Base-by-base conservation (phyloP, 176 grass and related monocot genomes). In the Chrysopogon serrulatus region DNA sequence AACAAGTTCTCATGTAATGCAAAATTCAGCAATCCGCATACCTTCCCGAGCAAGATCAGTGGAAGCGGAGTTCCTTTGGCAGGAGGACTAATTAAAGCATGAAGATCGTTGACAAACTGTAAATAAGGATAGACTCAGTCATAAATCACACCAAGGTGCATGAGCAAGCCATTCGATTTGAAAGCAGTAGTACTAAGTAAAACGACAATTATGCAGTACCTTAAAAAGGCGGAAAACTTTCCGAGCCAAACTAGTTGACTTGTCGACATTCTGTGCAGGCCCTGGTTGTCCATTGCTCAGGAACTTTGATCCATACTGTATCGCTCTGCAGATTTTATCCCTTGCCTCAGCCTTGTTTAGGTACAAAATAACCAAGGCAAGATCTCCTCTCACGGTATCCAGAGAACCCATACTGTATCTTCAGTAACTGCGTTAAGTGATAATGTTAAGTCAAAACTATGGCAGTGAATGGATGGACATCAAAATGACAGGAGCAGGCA, bases 191-290 rank as follows among this genome's bases (percentile, higher is more conserved):
- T 71, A 48, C 14, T 26, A 16, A 30, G 2, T 23, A 71, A n/a
- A 68, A 74, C 32, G 5, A n/a, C n/a, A n/a, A 48, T 33, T 24
- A 37, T 83, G 63, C 0, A 97, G 3, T 77, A 97, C 94, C 91
- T 97, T 97, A 68, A 94, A 94, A 69, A 97, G 91, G 1, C 94
- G 47, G 72, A 97, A 97, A 78, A 97, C 94, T 92, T 97, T 97
- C 31, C 94, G 74, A 42, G 94, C 94, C 3, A 94, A 19, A 69
- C 94, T 97, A 42, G 94, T 97, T n/a, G 94, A 87, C 37, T 94
- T 97, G 71, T 97, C 94, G 5, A 97, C 91, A 47, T 97, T 97
- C 73, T 97, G 94, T 16, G 94, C 94, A 41, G 91, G 83, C 7
- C 94, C 94, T 56, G 94, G 89, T 60, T 94, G 1, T 21, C 94